These are phyloP conservation scores for Allodekkera sacchari DNA, from an alignment of 805 yeast genomes.

Conservation along the genomic window DNA sequence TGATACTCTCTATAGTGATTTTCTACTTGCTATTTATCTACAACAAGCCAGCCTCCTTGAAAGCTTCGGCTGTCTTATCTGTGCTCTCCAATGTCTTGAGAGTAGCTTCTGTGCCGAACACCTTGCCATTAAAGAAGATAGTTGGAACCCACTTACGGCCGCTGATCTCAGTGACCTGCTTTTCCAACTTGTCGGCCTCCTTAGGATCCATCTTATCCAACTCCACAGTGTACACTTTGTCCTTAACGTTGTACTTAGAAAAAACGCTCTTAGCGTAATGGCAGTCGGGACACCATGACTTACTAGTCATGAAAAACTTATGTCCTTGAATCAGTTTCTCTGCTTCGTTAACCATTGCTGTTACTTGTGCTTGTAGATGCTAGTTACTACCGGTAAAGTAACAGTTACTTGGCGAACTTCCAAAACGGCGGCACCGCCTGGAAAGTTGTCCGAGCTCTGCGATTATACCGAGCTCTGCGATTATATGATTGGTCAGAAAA, in stretches of 20 bases:
- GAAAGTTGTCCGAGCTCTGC: conserved; percentile 4
- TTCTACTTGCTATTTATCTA: conserved; percentile 3
- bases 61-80: conserved; percentile 27
- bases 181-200: conserved; percentile 45
- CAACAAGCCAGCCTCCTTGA: conserved; percentile 26
- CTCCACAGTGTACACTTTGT: conserved; percentile 49
- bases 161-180: conserved; percentile 46
- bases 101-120: conserved; percentile 49
- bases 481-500: conserved; percentile 3
- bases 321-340: conserved; percentile 36
- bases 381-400: background rate
- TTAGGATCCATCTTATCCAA: conserved; percentile 44
- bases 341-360: conserved; percentile 30
- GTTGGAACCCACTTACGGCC: conserved; percentile 67
- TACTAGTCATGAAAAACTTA: conserved; percentile 50
- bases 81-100: conserved; percentile 30
- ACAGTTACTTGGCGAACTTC: background rate
- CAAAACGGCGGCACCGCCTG: conserved; percentile 4
- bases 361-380: background rate
- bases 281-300: conserved; percentile 78
- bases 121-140: conserved; percentile 50
- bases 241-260: conserved; percentile 40
- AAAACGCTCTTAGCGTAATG: conserved; percentile 51
- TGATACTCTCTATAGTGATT: too few relatives aligned
- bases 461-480: conserved; percentile 7